Base-by-base conservation (phyloP, 2,329 filamentous ascomycete genomes). In the Penicillium verrucosum region DNA sequence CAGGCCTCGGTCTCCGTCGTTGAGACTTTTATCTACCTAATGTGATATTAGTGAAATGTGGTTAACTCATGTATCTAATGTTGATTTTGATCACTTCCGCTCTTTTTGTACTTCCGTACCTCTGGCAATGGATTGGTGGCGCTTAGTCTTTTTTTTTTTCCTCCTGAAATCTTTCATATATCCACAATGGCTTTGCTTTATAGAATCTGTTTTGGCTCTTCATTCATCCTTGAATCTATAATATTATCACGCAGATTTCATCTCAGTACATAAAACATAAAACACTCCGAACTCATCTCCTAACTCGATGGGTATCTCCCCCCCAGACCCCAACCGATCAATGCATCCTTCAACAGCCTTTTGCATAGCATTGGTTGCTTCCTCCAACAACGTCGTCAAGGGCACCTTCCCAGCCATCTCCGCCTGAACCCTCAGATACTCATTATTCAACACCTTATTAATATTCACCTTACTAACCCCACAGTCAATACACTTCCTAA, bases 391-490 rank as follows among this genome's bases (percentile, higher is more conserved):
- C 2, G 76, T 73, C 30, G 82, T 85, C 62, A 85, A 68, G 0
- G 81, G 80, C 34, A 78, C 76, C 58, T 77, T 78, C 1, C 78
- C 80, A 1, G 81, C 80, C 63, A 78, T 79, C 64, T 80, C 77
- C 45, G 69, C 58, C 77, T 78, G 76, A 60, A 82, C 69, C 55
- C 70, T 66, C 57, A 79, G 70, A 71, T 81, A 79, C 69, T 79
- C 70, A 66, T 78, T 72, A 70, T 81, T 83, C 65, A 85, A 75
- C 27, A 83, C 78, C 70, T 84, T 83, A 64, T 85, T 85, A 45
- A 85, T 80, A 69, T 85, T 85, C 40, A 84, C 73, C 67, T 84
- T 81, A 18, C 79, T 78, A 36, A 85, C 79, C 6, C 83, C 83
- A 49, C 77, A 77, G 55, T 77, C 75, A 58, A 85, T 82, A 54